Conservation (phyloP, 129 eudicot species). For the Flaveria sonorensis region DNA sequence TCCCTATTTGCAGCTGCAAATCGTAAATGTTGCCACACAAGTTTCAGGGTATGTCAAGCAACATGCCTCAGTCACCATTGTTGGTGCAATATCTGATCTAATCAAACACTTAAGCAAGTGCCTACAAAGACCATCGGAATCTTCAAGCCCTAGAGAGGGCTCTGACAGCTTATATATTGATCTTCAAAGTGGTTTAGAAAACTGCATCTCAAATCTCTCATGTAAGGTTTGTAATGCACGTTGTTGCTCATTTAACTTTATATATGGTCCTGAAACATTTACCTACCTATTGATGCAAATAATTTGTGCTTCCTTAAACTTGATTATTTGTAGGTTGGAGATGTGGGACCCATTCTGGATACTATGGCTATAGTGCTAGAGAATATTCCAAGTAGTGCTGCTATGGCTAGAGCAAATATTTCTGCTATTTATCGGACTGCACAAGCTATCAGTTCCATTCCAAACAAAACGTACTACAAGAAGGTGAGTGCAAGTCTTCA, state of each 20-base stretch:
- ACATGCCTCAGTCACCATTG: slow-evolving; percentile 53
- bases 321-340: slow-evolving; percentile 61
- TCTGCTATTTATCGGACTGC: slow-evolving; percentile 63
- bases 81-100: slow-evolving; percentile 73
- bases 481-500: slow-evolving; percentile 45
- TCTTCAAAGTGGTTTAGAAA: slow-evolving; percentile 68
- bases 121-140: slow-evolving; percentile 55
- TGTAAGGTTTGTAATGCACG: slow-evolving; percentile 46
- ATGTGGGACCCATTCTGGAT: slow-evolving; percentile 81
- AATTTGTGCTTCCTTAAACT: neutral
- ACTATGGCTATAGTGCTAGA: slow-evolving; percentile 80
- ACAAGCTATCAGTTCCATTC: slow-evolving; percentile 59
- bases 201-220: slow-evolving; percentile 57
- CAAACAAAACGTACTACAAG: slow-evolving; percentile 59
- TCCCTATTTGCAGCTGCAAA: slow-evolving; percentile 56
- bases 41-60: slow-evolving; percentile 56
- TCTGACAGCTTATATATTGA: slow-evolving; percentile 47
- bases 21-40: slow-evolving; percentile 53
- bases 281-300: neutral
- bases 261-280: neutral
- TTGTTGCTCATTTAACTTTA: neutral
- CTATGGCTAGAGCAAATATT: slow-evolving; percentile 64
- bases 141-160: slow-evolving; percentile 53
- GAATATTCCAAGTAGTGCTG: slow-evolving; percentile 50
- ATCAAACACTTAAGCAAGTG: slow-evolving; percentile 68